These are phyloP conservation scores for Aspergillus sp. DNA, from an alignment of 2,329 filamentous ascomycete species.

Conservation along the genomic window DNA sequence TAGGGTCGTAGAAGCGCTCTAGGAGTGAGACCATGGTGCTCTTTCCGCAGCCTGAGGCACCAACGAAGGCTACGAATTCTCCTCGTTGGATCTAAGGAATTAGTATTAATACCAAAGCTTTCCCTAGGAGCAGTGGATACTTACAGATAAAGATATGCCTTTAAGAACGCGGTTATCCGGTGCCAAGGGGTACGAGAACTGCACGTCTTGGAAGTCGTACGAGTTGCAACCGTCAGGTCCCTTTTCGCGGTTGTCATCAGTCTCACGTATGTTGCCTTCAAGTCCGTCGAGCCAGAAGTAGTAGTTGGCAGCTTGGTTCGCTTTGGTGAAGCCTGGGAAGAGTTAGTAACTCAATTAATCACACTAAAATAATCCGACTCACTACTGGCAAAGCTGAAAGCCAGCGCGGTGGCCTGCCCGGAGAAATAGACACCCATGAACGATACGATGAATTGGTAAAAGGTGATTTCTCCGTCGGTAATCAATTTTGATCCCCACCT, in stretches of 20 bases:
- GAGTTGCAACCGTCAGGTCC: conserved; percentile 31
- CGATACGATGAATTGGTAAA: conserved; percentile 42
- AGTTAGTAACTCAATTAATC: background rate
- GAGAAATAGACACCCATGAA: conserved; percentile 45
- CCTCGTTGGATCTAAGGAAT: conserved; percentile 42
- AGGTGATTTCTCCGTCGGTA: conserved; percentile 45
- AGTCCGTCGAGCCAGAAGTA: conserved; percentile 45
- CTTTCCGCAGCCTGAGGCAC: conserved; percentile 60
- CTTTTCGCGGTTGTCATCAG: conserved; percentile 38
- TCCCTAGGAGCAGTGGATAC: background rate
- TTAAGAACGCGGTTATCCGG: conserved; percentile 26
- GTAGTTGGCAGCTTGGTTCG: conserved; percentile 51
- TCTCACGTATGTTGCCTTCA: conserved; percentile 44
- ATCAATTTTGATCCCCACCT: conserved; percentile 61
- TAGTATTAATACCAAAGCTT: background rate
- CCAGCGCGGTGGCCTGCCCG: conserved; percentile 27
- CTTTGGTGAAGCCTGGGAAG: conserved; percentile 50
- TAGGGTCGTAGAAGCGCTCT: conserved; percentile 68
- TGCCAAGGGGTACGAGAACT: conserved; percentile 36
- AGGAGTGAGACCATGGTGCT: conserved; percentile 65
- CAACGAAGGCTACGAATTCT: conserved; percentile 56
- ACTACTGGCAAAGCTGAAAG: conserved; percentile 28
- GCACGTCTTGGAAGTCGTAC: conserved; percentile 44
- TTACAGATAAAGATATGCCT: conserved; percentile 25
- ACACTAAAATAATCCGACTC: background rate